phyloP scores from a whole-genome alignment of 768 basidiomycete genomes.

The Suillus subalutaceus region DNA sequence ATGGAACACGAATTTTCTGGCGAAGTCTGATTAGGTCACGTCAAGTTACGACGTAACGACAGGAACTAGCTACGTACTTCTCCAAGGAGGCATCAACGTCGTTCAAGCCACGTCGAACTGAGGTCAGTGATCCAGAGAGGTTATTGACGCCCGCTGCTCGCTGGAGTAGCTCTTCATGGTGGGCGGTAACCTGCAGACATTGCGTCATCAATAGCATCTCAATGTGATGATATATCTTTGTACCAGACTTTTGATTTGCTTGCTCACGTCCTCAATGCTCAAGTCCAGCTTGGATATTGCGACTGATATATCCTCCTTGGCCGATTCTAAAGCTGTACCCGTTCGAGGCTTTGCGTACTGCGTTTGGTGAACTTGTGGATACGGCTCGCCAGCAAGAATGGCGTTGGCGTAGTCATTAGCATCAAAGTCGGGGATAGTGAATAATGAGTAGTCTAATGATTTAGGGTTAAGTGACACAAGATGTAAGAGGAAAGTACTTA shows the following conservation, averaged over 20 bases:
- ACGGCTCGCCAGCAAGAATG: conserved; percentile 80
- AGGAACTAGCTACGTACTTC: conserved; percentile 51
- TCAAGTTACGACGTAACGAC: conserved; percentile 2
- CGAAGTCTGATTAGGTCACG: conserved; percentile 58
- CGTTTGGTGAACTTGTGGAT: conserved; percentile 48
- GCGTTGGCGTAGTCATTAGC: conserved; percentile 91
- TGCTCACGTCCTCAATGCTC: conserved; percentile 89
- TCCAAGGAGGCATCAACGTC: conserved; percentile 79
- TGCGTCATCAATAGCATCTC: neutral
- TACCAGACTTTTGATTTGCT: conserved; percentile 86
- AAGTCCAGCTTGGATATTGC: conserved; percentile 87
- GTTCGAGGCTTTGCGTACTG: conserved; percentile 23
- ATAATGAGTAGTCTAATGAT: conserved; percentile 69
- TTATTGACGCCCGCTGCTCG: conserved; percentile 77
- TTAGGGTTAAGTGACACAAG: neutral
- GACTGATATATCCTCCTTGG: conserved; percentile 86
- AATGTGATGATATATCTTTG: conserved; percentile 26
- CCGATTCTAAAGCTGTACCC: conserved; percentile 48
- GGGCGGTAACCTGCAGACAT: conserved; percentile 64
- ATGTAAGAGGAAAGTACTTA: neutral
- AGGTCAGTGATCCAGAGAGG: conserved; percentile 69
- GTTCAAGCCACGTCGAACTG: conserved; percentile 68
- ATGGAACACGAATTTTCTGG: conserved; percentile 83
- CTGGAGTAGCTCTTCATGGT: conserved; percentile 81
- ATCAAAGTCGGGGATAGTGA: conserved; percentile 77